A percentile compares a stretch with the other conserved stretches of the same genome.
phyloP scores from a whole-genome alignment of 2,329 filamentous ascomycete genomes.

The Trichoderma harzianum region DNA sequence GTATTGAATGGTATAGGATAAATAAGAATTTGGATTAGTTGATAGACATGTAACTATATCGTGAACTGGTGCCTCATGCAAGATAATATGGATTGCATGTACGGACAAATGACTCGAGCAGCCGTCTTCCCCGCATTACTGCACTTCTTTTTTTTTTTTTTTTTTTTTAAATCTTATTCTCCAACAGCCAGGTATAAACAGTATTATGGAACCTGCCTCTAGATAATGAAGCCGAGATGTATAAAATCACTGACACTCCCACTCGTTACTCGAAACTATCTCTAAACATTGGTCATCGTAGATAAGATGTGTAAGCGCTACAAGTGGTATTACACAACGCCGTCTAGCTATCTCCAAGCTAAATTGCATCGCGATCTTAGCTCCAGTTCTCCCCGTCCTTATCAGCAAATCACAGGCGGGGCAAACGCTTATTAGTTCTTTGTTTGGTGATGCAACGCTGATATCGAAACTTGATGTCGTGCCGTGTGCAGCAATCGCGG shows the following conservation, averaged over 20 bases:
- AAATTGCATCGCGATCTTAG: neutral
- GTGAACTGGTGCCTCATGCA: neutral
- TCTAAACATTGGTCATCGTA: neutral
- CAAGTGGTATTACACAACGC: neutral
- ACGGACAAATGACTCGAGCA: neutral
- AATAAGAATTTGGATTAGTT: neutral
- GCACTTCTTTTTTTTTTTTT: neutral
- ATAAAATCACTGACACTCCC: neutral
- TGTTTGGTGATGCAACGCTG: neutral
- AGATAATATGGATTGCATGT: neutral
- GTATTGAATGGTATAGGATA: neutral
- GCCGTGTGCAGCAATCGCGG: neutral
- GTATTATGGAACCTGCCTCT: neutral
- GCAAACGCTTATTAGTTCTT: neutral
- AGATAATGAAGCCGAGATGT: neutral
- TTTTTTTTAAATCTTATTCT: too few species aligned
- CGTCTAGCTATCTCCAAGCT: neutral
- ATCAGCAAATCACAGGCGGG: conserved; percentile 3
- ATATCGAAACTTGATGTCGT: neutral
- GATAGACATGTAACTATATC: neutral
- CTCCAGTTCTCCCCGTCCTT: neutral
- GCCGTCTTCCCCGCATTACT: neutral
- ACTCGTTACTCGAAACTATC: neutral
- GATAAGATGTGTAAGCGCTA: neutral
- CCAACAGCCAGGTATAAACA: too few species aligned